Conservation (phyloP, 129 eudicot species). For the Rutidosis leptorrhynchoides region DNA sequence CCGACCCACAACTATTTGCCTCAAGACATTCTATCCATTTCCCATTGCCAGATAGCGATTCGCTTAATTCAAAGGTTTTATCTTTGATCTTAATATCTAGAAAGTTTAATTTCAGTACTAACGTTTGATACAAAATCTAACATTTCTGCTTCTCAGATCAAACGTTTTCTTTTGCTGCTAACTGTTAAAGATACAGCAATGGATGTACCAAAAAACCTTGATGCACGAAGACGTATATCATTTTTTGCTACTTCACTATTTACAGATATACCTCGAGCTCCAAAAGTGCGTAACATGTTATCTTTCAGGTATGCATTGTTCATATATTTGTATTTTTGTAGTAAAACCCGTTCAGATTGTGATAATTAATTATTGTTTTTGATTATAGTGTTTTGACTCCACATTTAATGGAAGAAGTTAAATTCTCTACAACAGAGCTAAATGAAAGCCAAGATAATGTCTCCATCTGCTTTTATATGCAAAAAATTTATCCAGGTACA, state of each 20-base stretch:
- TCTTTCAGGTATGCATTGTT: slow-evolving; percentile 69
- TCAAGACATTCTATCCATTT: slow-evolving; percentile 82
- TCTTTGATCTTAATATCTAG: background rate
- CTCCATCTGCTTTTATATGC: slow-evolving; percentile 79
- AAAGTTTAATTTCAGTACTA: background rate
- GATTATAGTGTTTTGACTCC: slow-evolving; percentile 86
- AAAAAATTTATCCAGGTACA: slow-evolving; percentile 87
- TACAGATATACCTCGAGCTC: slow-evolving; percentile 92
- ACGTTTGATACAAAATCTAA: slow-evolving; percentile 25
- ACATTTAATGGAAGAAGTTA: slow-evolving; percentile 84
- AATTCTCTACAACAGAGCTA: slow-evolving; percentile 75
- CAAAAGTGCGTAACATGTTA: slow-evolving; percentile 90
- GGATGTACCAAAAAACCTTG: slow-evolving; percentile 80
- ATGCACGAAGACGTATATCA: slow-evolving; percentile 84
- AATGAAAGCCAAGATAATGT: slow-evolving; percentile 62
- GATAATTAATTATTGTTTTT: slow-evolving; percentile 15
- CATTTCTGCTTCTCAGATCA: slow-evolving; percentile 44
- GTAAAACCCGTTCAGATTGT: background rate
- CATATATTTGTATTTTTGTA: background rate
- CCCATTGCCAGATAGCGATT: slow-evolving; percentile 67
- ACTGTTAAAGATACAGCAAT: slow-evolving; percentile 75
- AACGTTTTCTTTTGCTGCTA: slow-evolving; percentile 80
- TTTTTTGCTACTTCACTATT: slow-evolving; percentile 88
- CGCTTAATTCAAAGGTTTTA: slow-evolving; percentile 62
- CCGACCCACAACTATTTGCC: slow-evolving; percentile 83